Percentiles rank a stretch among this genome's conserved stretches.
Evolutionary conservation across 345 rosid species (phyloP).

Genomic region (Rhodamnia argentea): DNA sequence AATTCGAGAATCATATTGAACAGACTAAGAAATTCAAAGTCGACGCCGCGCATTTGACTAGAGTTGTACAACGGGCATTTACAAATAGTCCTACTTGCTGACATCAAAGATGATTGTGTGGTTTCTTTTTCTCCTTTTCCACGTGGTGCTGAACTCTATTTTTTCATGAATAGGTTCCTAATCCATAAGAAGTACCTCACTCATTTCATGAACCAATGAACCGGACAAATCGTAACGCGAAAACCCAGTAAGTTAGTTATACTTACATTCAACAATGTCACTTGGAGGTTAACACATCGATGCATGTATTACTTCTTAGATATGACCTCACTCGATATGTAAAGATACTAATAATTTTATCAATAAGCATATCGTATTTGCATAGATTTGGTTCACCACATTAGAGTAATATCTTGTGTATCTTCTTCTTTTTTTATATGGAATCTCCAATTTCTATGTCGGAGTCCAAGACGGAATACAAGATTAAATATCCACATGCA

Average conservation of each 20-base stretch:
- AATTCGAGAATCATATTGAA: rapidly evolving
- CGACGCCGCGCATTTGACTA: rapidly evolving
- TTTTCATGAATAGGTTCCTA: neutral
- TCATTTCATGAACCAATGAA: neutral
- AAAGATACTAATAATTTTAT: no score
- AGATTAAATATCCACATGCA: neutral
- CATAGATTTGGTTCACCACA: no score
- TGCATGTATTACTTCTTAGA: neutral
- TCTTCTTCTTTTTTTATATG: no score
- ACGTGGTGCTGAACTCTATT: neutral
- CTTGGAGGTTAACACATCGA: neutral
- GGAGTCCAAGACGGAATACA: neutral
- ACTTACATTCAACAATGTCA: neutral
- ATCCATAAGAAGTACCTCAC: neutral
- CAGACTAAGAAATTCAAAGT: neutral
- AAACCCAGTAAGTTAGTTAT: neutral
- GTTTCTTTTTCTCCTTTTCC: neutral
- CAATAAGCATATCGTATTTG: no score
- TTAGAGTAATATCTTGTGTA: no score
- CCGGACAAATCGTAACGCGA: neutral
- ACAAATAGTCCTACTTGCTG: neutral
- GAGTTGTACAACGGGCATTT: no score
- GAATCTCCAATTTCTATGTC: neutral
- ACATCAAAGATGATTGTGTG: neutral
- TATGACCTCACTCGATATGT: no score